Evolutionary conservation across 345 rosid genomes (phyloP).

Genomic region (Conringia planisiliqua): DNA sequence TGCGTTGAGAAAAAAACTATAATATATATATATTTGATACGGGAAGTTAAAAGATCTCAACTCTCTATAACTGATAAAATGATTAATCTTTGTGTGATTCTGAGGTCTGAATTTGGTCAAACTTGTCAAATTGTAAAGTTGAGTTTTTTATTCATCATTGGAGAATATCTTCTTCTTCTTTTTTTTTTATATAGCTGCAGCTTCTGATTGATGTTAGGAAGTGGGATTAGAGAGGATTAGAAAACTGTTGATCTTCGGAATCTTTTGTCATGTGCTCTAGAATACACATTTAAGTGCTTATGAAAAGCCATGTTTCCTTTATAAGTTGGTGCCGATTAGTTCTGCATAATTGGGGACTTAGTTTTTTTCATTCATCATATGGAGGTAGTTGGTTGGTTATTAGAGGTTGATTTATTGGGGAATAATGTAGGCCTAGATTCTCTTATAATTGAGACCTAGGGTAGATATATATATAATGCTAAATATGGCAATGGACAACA

Average conservation of each 20-base stretch:
- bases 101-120: constrained; percentile 37
- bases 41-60: constrained; percentile 14
- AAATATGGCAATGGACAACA: neutral
- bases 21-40: neutral
- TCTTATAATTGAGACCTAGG: constrained; percentile 23
- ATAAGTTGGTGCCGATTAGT: constrained; percentile 26
- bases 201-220: constrained; percentile 34
- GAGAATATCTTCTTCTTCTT: neutral
- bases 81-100: constrained; percentile 28
- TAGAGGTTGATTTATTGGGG: constrained; percentile 23
- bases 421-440: constrained; percentile 30
- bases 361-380: constrained; percentile 20
- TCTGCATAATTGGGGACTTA: constrained; percentile 29
- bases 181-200: neutral
- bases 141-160: constrained; percentile 18
- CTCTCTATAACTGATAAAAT: constrained; percentile 1
- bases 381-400: constrained; percentile 33
- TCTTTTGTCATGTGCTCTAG: constrained; percentile 37
- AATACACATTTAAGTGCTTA: neutral
- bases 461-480: neutral
- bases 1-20: neutral
- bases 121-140: constrained; percentile 16
- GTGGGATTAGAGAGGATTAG: constrained; percentile 39
- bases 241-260: constrained; percentile 30
- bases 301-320: constrained; percentile 16